Percentiles rank a stretch among this genome's conserved stretches.
phyloP scores from a whole-genome alignment of 2,329 filamentous ascomycete species.

The Diaporthe citrichinensis region DNA sequence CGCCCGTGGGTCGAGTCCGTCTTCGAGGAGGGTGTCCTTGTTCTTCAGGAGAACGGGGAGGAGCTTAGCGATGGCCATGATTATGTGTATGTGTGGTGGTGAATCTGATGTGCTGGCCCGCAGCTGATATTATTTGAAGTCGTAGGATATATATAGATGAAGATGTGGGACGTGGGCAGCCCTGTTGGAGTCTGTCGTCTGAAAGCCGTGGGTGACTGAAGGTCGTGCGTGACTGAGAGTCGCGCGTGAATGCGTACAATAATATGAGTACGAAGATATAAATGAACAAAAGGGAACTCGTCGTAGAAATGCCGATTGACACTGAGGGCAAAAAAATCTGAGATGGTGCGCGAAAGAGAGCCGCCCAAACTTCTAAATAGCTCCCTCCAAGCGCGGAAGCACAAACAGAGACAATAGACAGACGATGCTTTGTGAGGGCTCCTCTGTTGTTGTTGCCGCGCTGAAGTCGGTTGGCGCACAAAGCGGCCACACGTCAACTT shows the following conservation, averaged over 20 bases:
- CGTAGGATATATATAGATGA: background rate
- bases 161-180: slow-evolving; percentile 7
- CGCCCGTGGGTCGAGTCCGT: slow-evolving; percentile 39
- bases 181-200: background rate
- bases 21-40: slow-evolving; percentile 34
- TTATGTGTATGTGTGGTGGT: background rate
- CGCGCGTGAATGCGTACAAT: background rate
- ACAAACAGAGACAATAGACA: slow-evolving; percentile 3
- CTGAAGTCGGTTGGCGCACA: slow-evolving; percentile 13
- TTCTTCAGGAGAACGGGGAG: slow-evolving; percentile 35
- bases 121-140: slow-evolving; percentile 23
- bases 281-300: background rate
- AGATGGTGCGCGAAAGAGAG: background rate
- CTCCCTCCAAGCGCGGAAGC: background rate
- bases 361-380: slow-evolving; percentile 29
- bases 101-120: slow-evolving; percentile 23
- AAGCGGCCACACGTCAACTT: slow-evolving; percentile 18
- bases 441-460: slow-evolving; percentile 10
- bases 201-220: background rate
- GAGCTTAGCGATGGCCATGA: slow-evolving; percentile 37
- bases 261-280: background rate
- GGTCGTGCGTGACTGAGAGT: background rate
- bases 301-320: background rate
- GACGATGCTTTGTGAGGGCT: slow-evolving; percentile 24
- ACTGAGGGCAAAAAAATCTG: background rate